Evolutionary conservation across 768 basidiomycete species (phyloP), one percentile per base, ranked within the genome.

Genomic region (Boletellus emodensis): DNA sequence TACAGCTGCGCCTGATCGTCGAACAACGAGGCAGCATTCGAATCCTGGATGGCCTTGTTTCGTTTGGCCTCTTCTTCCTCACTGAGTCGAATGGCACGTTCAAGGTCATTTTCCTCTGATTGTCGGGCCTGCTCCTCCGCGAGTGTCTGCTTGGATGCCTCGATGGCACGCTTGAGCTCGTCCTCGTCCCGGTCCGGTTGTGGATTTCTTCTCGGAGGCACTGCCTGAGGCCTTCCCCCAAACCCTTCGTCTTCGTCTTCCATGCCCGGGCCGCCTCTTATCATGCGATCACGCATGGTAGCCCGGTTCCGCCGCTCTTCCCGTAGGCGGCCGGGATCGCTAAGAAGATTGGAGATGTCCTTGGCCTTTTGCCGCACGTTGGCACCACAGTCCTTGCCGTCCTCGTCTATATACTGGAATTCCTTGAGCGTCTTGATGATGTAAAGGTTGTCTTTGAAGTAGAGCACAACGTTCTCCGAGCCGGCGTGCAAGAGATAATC

Each of bases 351-450:
- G 33, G 93, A 94, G 68, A 99, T 97, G 59, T 98, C 96, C 67
- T 99, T 98, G 12, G 96, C 96, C 71, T 95, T 94, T 68, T 94
- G 91, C 20, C 92, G 83, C 14, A 94, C 91, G 69, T 98, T 99
- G n/a, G 93, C 93, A 33, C 96, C 96, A 62, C 96, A 93, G 65
- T 99, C 96, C 68, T 96, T 96, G 44, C 86, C 89, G 35, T 90
- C 85, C 61, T 98, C 96, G 69, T 98, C 96, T 49, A 95, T 69
- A 64, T 84, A 96, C 60, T 98, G 95, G 71, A 99, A 99, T 69
- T 99, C 96, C 68, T 97, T 95, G 53, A 99, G 82, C 2, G 95
- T 98, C 76, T 98, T 98, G 82, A 99, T 84, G 66, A 98, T 81
- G 71, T 98, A 99, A 53, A 96, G 71, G 65, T 99, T 98, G 68